Percentiles rank a stretch among this genome's conserved stretches.
Conservation (phyloP, 176 grass and related monocot species). For the Avena sativa region DNA sequence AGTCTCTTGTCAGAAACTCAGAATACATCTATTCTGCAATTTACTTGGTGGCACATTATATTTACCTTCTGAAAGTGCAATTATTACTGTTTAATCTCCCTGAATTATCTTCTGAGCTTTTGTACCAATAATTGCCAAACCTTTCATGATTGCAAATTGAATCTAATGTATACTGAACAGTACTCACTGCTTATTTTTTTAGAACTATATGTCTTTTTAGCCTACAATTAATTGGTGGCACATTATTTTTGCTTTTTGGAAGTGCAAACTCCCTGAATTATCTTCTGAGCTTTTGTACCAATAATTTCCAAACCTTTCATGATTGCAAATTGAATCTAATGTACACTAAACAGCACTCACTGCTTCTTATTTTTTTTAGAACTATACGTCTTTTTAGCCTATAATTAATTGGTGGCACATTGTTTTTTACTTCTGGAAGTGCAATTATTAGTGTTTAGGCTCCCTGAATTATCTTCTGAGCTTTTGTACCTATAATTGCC, state of each 20-base stretch:
- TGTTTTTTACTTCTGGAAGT: conserved; percentile 9
- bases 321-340: conserved; percentile 25
- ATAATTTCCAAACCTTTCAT: neutral
- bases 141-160: conserved; percentile 12
- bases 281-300: conserved; percentile 22
- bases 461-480: conserved; percentile 33
- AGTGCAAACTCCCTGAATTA: conserved; percentile 23
- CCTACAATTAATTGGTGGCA: conserved; percentile 15
- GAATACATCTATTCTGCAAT: neutral
- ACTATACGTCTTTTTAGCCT: neutral
- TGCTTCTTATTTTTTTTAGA: neutral
- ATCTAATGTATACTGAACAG: conserved; percentile 20
- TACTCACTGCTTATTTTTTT: neutral
- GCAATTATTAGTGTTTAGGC: conserved; percentile 18
- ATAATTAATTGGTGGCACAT: conserved; percentile 24
- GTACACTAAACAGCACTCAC: neutral
- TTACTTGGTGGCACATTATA: neutral
- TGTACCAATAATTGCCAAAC: conserved; percentile 10
- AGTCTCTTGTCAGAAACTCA: neutral
- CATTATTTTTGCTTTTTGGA: neutral
- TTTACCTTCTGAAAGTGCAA: conserved; percentile 13
- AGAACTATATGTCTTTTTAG: conserved; percentile 1
- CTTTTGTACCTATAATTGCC: conserved; percentile 4
- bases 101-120: conserved; percentile 25
- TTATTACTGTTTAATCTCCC: conserved; percentile 26